Percentiles rank a stretch among this genome's conserved stretches.
phyloP scores from a whole-genome alignment of 305 asterid genomes.

The Solanum chacoense region DNA sequence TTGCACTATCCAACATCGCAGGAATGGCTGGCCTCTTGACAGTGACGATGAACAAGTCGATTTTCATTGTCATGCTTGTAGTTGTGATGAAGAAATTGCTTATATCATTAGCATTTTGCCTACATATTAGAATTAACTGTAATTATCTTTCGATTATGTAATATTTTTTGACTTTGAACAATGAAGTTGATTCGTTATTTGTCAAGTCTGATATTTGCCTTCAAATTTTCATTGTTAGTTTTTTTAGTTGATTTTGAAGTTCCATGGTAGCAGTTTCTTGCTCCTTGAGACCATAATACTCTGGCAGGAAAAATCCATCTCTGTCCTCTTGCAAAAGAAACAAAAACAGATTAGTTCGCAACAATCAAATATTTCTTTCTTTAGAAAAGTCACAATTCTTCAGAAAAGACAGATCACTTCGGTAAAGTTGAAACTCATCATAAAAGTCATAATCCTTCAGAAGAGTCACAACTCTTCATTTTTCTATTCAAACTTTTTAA shows the following conservation, averaged over 20 bases:
- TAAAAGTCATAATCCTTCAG: too few species aligned
- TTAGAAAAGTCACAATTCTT: background rate
- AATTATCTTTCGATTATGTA: too few species aligned
- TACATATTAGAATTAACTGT: background rate
- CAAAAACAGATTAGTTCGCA: background rate
- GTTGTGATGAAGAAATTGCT: background rate
- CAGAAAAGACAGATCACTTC: background rate
- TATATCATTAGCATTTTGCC: background rate
- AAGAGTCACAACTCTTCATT: background rate
- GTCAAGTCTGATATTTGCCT: background rate
- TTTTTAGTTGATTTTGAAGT: constrained; percentile 62
- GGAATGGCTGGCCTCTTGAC: background rate
- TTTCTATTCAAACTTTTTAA: background rate
- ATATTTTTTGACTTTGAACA: background rate
- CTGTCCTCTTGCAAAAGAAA: background rate
- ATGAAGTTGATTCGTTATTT: background rate
- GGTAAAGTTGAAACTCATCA: too few species aligned
- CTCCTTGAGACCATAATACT: constrained; percentile 77
- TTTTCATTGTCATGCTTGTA: background rate
- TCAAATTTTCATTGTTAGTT: constrained; percentile 15
- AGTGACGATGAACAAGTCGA: background rate
- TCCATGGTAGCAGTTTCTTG: constrained; percentile 67
- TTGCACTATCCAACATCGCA: background rate
- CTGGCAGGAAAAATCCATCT: background rate
- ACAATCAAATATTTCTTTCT: background rate